Evolutionary conservation across 1,139 yeast species (phyloP).

Genomic region (Saccharomyces pastorianus): DNA sequence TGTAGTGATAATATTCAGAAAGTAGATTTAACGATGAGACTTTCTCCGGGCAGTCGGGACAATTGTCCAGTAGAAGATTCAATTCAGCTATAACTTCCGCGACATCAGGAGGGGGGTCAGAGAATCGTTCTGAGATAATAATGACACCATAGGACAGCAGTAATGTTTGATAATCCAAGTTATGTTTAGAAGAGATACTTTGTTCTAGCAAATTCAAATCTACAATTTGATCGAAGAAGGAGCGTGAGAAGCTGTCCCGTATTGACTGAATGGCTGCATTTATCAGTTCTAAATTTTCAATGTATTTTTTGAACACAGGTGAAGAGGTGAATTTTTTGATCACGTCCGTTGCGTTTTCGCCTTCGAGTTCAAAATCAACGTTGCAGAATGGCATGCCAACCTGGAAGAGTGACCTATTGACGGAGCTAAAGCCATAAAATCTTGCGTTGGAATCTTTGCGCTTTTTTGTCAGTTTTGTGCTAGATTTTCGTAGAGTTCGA

Average conservation of each 20-base stretch:
- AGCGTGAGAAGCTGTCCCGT: not conserved
- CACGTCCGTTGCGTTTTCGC: conserved; percentile 5
- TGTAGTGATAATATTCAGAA: conserved; percentile 10
- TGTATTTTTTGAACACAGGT: not conserved
- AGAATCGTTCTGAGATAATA: not conserved
- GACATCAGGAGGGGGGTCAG: not conserved
- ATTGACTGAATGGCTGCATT: not conserved
- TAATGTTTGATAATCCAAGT: not conserved
- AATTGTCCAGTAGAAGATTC: not conserved
- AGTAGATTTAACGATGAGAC: conserved; percentile 8
- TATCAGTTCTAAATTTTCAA: not conserved
- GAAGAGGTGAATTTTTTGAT: not conserved
- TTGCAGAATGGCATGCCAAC: conserved; percentile 12
- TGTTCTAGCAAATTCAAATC: not conserved
- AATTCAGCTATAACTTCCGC: not conserved
- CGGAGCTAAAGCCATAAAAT: conserved; percentile 11
- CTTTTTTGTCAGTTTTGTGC: conserved; percentile 8
- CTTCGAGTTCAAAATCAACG: conserved; percentile 9
- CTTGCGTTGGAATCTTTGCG: conserved; percentile 8
- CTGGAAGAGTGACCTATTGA: conserved; percentile 10
- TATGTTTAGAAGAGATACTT: not conserved
- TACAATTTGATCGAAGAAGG: not conserved
- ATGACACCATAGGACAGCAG: not conserved
- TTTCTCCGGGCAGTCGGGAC: conserved; percentile 10
- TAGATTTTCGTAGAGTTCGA: conserved; percentile 8